Base-by-base conservation (phyloP, 176 grass and related monocot species). In the Tillandsia leiboldiana region DNA sequence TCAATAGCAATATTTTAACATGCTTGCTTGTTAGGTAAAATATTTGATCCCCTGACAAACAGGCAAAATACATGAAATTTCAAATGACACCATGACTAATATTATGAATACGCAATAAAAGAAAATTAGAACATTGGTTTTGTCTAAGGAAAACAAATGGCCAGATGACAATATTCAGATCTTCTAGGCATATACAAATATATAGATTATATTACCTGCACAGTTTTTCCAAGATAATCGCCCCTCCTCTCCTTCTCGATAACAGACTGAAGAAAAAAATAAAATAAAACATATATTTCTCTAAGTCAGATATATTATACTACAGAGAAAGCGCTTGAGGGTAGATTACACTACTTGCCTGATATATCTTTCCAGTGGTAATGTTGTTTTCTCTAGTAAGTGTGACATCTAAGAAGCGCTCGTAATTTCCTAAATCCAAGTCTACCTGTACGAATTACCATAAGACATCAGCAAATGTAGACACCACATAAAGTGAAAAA, bases 321-420 rank as follows among this genome's bases (percentile, higher is more conserved):
- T 42, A 42, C n/a, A 22, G 17, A 50, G 11, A 26, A 15, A 59
- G 15, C n/a, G 22, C 13, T 20, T 18, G 7, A 61, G 17, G 48
- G 3, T 3, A 12, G 29, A 51, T 47, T 2, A n/a, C 54, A 1
- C 51, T 27, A 75, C 72, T 83, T 50, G 78, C 93, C 89, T 92
- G 94, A 80, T 97, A 97, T 85, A 97, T 90, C 73, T 97, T 97
- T 72, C 94, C 94, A 7, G 86, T 97, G 62, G 94, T 97, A 73
- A 97, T 87, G 78, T 97, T 97, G 79, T 93, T 97, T 59, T 83
- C 84, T 76, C 79, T 90, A 0, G 89, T 97, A 63, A 97, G 80
- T 42, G 82, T 97, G 20, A 97, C 77, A 90, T 97, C 94, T 65
- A 97, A 69, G 71, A 97, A 97, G 63, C 94, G 88, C 48, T 97